Percentiles rank a stretch among this genome's conserved stretches.
Conservation (phyloP, 2,329 filamentous ascomycete species). For the Alternaria sp. region DNA sequence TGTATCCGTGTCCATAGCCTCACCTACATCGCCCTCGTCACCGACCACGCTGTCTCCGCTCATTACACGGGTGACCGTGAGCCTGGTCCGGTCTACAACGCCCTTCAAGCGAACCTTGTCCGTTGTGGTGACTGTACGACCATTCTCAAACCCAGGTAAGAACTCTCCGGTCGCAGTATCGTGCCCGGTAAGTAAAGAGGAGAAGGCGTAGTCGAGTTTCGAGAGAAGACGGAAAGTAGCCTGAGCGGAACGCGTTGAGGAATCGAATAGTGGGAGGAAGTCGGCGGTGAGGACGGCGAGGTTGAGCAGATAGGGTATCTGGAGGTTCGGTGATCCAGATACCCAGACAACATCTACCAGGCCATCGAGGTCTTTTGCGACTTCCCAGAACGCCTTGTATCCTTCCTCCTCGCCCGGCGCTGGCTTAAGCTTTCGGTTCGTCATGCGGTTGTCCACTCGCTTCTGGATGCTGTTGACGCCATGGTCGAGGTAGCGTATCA, state of each 20-base stretch:
- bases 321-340: slow-evolving; percentile 79
- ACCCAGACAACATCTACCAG: slow-evolving; percentile 85
- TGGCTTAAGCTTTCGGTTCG: slow-evolving; percentile 57
- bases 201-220: slow-evolving; percentile 85
- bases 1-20: slow-evolving; percentile 41
- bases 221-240: slow-evolving; percentile 72
- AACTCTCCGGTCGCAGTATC: slow-evolving; percentile 69
- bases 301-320: slow-evolving; percentile 83
- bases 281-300: slow-evolving; percentile 75
- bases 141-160: slow-evolving; percentile 73
- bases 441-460: slow-evolving; percentile 38
- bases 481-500: slow-evolving; percentile 64
- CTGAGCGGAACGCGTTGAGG: slow-evolving; percentile 67
- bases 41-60: slow-evolving; percentile 58
- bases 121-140: slow-evolving; percentile 72
- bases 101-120: slow-evolving; percentile 89
- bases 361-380: slow-evolving; percentile 75
- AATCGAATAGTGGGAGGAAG: slow-evolving; percentile 75
- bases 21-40: slow-evolving; percentile 30
- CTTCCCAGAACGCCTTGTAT: slow-evolving; percentile 70
- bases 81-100: slow-evolving; percentile 76
- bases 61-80: slow-evolving; percentile 73
- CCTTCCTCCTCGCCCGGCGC: slow-evolving; percentile 51
- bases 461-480: slow-evolving; percentile 48
- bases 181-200: slow-evolving; percentile 71